Percentiles rank a stretch among this genome's conserved stretches.
Conservation (phyloP, 345 rosid genomes). For the Populus alba region DNA sequence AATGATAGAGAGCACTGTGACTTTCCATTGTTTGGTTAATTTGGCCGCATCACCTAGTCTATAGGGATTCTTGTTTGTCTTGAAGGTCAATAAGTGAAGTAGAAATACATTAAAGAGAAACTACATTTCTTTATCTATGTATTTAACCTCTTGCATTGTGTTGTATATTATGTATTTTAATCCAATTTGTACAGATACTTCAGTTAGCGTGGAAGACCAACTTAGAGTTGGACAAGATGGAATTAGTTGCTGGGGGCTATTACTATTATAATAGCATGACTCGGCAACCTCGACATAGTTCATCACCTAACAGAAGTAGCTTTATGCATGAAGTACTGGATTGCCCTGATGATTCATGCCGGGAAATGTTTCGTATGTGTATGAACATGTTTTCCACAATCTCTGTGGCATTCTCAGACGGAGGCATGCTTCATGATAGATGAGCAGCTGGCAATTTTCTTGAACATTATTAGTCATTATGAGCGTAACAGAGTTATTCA, state of each 20-base stretch:
- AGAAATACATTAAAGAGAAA: not conserved
- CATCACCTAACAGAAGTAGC: conserved; percentile 36
- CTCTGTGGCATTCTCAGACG: conserved; percentile 49
- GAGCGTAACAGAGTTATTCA: conserved; percentile 79
- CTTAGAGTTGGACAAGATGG: conserved; percentile 80
- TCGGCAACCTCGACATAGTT: conserved; percentile 39
- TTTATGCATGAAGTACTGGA: conserved; percentile 55
- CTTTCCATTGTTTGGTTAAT: not conserved
- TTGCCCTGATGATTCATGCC: conserved; percentile 49
- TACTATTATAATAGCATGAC: conserved; percentile 45
- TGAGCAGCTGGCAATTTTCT: conserved; percentile 75
- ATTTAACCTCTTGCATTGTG: conserved; percentile 7
- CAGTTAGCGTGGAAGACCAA: conserved; percentile 37
- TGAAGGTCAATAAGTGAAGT: not conserved
- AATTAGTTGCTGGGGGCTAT: conserved; percentile 73
- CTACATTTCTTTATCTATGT: not conserved
- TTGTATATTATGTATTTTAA: conserved; percentile 17
- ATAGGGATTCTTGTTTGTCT: not conserved
- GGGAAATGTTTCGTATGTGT: conserved; percentile 85
- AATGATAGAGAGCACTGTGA: not conserved
- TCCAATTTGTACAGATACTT: conserved; percentile 5
- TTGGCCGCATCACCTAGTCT: not conserved
- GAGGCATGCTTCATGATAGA: conserved; percentile 62
- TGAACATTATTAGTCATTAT: conserved; percentile 69
- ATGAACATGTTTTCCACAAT: conserved; percentile 63